Percentiles rank a stretch among this genome's conserved stretches.
Evolutionary conservation across 1,284 basidiomycete species (phyloP).

Genomic region (Cystobasidiaceae sp.): DNA sequence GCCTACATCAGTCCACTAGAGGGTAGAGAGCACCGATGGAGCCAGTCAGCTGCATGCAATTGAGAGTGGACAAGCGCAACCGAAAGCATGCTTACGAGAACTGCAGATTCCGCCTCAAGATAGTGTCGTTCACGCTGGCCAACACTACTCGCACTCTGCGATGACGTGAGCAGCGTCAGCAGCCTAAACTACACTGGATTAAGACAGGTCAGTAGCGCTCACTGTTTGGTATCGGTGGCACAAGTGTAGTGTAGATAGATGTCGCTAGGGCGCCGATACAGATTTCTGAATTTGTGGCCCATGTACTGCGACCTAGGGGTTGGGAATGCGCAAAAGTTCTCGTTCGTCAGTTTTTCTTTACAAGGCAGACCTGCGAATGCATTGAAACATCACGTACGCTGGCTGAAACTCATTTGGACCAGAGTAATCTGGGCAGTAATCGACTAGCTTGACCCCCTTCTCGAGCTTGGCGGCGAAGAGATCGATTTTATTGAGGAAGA

Average conservation of each 20-base stretch:
- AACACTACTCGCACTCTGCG: slow-evolving; percentile 44
- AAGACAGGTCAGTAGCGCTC: slow-evolving; percentile 7
- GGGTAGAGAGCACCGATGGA: too few relatives aligned
- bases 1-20: too few relatives aligned
- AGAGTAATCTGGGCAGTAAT: slow-evolving; percentile 36
- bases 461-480: slow-evolving; percentile 29
- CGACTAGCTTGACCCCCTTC: slow-evolving; percentile 16
- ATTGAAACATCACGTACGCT: background rate
- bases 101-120: slow-evolving; percentile 34
- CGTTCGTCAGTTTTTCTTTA: too few relatives aligned
- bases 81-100: slow-evolving; percentile 23
- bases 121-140: slow-evolving; percentile 44
- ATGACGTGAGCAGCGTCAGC: background rate
- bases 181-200: background rate
- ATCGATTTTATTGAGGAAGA: slow-evolving; percentile 75
- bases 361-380: too few relatives aligned
- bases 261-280: slow-evolving; percentile 43
- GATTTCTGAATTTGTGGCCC: slow-evolving; percentile 41
- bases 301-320: slow-evolving; percentile 44
- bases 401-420: slow-evolving; percentile 41
- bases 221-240: slow-evolving; percentile 41
- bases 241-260: slow-evolving; percentile 45
- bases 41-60: too few relatives aligned
- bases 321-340: too few relatives aligned
- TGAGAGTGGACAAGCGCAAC: too few relatives aligned